A percentile compares a stretch with the other conserved stretches of the same genome.
Conservation (phyloP, 305 asterid species). For the Fraxinus paxiana region DNA sequence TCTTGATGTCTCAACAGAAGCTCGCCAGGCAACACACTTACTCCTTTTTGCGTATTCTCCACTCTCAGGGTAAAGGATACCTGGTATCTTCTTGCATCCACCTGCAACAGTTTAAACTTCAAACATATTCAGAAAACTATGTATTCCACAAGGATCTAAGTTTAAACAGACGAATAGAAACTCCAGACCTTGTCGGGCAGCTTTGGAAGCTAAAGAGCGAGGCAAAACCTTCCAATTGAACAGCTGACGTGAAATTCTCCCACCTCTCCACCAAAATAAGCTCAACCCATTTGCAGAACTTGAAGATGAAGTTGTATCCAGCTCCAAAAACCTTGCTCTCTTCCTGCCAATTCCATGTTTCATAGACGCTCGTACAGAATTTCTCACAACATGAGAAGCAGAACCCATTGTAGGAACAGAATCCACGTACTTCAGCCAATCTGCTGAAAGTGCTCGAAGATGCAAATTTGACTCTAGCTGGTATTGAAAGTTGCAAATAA, state of each 20-base stretch:
- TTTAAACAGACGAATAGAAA: slow-evolving; percentile 22
- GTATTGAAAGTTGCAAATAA: slow-evolving; percentile 24
- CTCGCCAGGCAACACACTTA: slow-evolving; percentile 74
- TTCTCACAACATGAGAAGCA: slow-evolving; percentile 55
- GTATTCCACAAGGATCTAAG: slow-evolving; percentile 19
- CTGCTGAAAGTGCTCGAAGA: slow-evolving; percentile 61
- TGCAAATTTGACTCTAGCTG: slow-evolving; percentile 88
- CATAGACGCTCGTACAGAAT: slow-evolving; percentile 45
- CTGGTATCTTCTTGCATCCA: slow-evolving; percentile 78
- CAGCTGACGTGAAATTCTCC: slow-evolving; percentile 67
- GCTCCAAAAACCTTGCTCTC: slow-evolving; percentile 45
- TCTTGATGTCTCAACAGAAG: slow-evolving; percentile 76
- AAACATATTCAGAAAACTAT: slow-evolving; percentile 28
- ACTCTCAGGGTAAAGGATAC: slow-evolving; percentile 67
- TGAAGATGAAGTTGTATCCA: slow-evolving; percentile 46
- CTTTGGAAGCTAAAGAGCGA: slow-evolving; percentile 67
- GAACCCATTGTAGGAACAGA: slow-evolving; percentile 72
- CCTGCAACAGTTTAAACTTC: slow-evolving; percentile 44
- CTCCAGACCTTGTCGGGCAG: slow-evolving; percentile 80
- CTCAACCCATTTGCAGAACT: slow-evolving; percentile 63
- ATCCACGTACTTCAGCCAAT: slow-evolving; percentile 82
- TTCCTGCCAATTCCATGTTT: slow-evolving; percentile 55
- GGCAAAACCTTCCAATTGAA: slow-evolving; percentile 85
- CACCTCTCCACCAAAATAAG: slow-evolving; percentile 97
- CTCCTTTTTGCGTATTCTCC: slow-evolving; percentile 74